phyloP scores from a whole-genome alignment of 2,329 filamentous ascomycete genomes.

The Sarocladium kiliense region DNA sequence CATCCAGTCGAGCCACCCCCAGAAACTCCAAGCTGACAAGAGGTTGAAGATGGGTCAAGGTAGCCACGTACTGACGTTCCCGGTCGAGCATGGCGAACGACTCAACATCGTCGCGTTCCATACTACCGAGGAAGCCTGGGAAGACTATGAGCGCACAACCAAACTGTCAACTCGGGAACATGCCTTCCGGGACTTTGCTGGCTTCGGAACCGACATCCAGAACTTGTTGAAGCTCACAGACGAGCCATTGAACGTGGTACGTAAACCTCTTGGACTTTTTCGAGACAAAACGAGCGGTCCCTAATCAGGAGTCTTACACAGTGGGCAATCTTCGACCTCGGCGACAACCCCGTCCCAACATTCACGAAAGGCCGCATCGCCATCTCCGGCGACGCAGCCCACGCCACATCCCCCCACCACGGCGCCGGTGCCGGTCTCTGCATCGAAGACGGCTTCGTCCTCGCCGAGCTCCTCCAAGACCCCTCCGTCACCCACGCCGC shows the following conservation, averaged over 20 bases:
- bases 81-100: conserved; percentile 47
- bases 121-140: conserved; percentile 26
- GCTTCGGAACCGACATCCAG: conserved; percentile 25
- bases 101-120: conserved; percentile 50
- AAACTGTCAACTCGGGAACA: conserved; percentile 23
- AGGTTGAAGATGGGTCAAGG: conserved; percentile 33
- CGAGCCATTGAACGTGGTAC: conserved; percentile 23
- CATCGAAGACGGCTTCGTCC: conserved; percentile 45
- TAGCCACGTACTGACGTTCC: conserved; percentile 54
- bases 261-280: conserved; percentile 2
- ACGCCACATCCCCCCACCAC: conserved; percentile 56
- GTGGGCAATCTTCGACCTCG: conserved; percentile 43
- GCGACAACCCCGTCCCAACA: conserved; percentile 33
- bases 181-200: conserved; percentile 28
- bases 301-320: conserved; percentile 11
- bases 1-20: too few relatives aligned
- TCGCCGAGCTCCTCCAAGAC: conserved; percentile 41
- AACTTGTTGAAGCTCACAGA: conserved; percentile 24
- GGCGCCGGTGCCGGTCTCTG: conserved; percentile 55
- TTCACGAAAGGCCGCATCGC: conserved; percentile 39
- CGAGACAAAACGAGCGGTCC: too few relatives aligned
- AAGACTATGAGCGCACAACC: conserved; percentile 14
- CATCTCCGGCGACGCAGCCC: conserved; percentile 57
- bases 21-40: neutral
- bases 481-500: conserved; percentile 23